Conservation (phyloP, 805 yeast species). For the Debaryomyces hansenii region DNA sequence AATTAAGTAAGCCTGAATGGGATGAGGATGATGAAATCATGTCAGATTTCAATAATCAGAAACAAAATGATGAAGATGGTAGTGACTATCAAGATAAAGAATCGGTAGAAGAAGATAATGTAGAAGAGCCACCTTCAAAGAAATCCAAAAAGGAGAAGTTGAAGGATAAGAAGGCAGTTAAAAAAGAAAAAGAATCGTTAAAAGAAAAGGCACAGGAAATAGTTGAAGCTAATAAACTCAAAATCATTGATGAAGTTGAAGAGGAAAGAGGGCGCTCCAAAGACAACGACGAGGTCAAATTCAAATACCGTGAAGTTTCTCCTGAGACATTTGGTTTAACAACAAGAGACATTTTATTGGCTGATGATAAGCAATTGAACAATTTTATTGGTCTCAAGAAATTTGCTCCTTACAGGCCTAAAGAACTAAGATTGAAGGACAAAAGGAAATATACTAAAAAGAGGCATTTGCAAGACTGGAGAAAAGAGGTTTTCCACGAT, state of each 20-base stretch:
- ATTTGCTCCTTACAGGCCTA: slow-evolving; percentile 87
- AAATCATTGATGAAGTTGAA: slow-evolving; percentile 68
- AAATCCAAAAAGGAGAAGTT: slow-evolving; percentile 56
- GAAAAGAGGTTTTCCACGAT: slow-evolving; percentile 72
- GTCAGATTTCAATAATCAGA: slow-evolving; percentile 23
- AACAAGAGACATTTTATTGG: slow-evolving; percentile 82
- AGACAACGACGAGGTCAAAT: slow-evolving; percentile 48
- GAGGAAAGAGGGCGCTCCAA: slow-evolving; percentile 59
- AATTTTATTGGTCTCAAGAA: slow-evolving; percentile 85
- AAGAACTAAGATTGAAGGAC: slow-evolving; percentile 71
- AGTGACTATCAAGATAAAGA: slow-evolving; percentile 14
- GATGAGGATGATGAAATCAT: slow-evolving; percentile 35
- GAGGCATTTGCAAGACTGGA: slow-evolving; percentile 85
- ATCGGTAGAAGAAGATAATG: slow-evolving; percentile 14
- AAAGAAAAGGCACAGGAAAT: slow-evolving; percentile 71
- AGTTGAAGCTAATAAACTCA: slow-evolving; percentile 70
- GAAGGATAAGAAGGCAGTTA: slow-evolving; percentile 55
- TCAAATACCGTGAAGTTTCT: slow-evolving; percentile 90
- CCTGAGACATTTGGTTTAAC: slow-evolving; percentile 90
- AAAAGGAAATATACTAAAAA: slow-evolving; percentile 81
- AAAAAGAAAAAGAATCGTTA: slow-evolving; percentile 61
- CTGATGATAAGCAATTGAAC: slow-evolving; percentile 85
- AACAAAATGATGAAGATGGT: slow-evolving; percentile 20
- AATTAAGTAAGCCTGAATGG: slow-evolving; percentile 40
- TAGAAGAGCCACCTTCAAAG: slow-evolving; percentile 17